A percentile compares a stretch with the other conserved stretches of the same genome.
Conservation (phyloP, 805 yeast species). For the Metschnikowia dekortorum region DNA sequence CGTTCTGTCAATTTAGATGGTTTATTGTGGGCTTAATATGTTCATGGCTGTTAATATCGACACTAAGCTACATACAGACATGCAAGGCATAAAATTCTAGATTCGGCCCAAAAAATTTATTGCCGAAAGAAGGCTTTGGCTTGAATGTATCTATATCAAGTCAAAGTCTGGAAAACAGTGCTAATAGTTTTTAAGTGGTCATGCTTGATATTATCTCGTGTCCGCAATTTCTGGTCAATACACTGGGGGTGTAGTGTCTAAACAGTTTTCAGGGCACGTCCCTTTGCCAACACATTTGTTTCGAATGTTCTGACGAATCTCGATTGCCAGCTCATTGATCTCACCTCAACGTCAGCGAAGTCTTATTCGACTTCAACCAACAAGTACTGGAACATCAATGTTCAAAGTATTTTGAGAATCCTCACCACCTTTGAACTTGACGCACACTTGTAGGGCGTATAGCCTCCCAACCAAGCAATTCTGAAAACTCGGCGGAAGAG, state of each 20-base stretch:
- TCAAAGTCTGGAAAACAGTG: no score
- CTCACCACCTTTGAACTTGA: slow-evolving; percentile 40
- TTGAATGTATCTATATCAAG: no score
- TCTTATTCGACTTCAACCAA: slow-evolving; percentile 7
- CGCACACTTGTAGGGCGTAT: slow-evolving; percentile 48
- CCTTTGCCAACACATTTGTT: background rate
- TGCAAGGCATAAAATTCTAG: no score
- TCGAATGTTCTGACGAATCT: background rate
- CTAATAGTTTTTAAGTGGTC: no score
- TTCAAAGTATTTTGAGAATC: slow-evolving; percentile 12
- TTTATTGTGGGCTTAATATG: no score
- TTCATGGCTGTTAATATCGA: no score
- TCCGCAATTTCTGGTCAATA: no score
- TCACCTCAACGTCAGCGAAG: background rate
- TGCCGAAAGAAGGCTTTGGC: no score
- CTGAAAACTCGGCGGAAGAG: slow-evolving; percentile 60
- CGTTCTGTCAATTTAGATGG: no score
- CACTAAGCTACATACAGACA: no score
- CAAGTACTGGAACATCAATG: slow-evolving; percentile 17
- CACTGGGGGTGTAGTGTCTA: background rate
- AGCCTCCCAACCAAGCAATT: slow-evolving; percentile 57
- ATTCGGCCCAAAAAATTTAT: no score
- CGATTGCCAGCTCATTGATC: background rate
- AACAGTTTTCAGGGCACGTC: background rate
- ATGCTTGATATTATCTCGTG: no score